These are phyloP conservation scores for Fraxinus paxiana DNA, from an alignment of 305 asterid genomes.

Conservation along the genomic window DNA sequence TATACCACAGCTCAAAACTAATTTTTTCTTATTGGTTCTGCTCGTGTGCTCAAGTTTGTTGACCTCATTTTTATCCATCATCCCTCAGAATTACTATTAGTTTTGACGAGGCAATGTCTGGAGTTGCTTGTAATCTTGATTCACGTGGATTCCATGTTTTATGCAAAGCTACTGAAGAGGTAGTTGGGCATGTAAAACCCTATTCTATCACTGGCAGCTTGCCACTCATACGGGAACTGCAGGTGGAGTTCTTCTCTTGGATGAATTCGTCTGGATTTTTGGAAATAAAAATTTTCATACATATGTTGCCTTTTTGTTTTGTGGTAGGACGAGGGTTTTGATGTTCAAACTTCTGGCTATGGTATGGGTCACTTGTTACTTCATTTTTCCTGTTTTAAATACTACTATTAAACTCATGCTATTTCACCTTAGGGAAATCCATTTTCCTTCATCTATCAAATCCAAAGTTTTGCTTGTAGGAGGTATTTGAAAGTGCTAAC, in stretches of 20 bases:
- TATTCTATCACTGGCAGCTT: slow-evolving; percentile 90
- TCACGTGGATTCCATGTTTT: slow-evolving; percentile 81
- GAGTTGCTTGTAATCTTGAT: slow-evolving; percentile 91
- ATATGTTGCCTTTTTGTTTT: neutral
- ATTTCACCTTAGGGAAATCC: neutral
- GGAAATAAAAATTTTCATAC: neutral
- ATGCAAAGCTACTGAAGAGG: slow-evolving; percentile 92
- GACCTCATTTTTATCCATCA: slow-evolving; percentile 1
- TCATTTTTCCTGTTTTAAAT: slow-evolving; percentile 1
- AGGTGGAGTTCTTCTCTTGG: slow-evolving; percentile 44
- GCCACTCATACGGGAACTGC: slow-evolving; percentile 86
- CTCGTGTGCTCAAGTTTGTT: slow-evolving; percentile 1
- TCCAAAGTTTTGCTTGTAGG: neutral
- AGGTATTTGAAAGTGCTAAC: neutral
- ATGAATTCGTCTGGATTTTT: slow-evolving; percentile 10
- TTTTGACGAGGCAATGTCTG: slow-evolving; percentile 64
- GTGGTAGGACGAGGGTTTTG: slow-evolving; percentile 85
- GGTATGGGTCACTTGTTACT: slow-evolving; percentile 44
- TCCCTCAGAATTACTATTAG: slow-evolving; percentile 54
- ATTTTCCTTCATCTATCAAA: neutral
- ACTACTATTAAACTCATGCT: neutral
- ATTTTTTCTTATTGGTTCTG: neutral
- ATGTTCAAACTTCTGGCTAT: slow-evolving; percentile 89
- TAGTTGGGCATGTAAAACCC: slow-evolving; percentile 84
- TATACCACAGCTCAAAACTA: neutral